phyloP scores from a whole-genome alignment of 805 yeast species.

The Dipodascopsis uninucleata region DNA sequence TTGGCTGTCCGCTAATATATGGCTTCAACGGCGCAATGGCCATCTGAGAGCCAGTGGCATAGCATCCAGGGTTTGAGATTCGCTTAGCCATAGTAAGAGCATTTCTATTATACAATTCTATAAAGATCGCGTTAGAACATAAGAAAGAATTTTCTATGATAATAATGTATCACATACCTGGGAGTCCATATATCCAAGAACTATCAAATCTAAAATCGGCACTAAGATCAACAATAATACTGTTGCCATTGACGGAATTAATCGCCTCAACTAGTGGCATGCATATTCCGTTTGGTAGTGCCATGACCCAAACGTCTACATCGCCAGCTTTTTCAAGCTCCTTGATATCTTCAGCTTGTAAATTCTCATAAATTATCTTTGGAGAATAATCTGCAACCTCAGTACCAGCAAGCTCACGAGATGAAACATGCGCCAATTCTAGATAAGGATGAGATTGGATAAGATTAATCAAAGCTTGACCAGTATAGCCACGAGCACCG shows the following conservation, averaged over 20 bases:
- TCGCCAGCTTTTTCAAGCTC: conserved; percentile 68
- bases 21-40: conserved; percentile 80
- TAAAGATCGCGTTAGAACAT: too few species aligned
- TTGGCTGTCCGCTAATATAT: conserved; percentile 67
- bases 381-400: conserved; percentile 69
- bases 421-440: conserved; percentile 88
- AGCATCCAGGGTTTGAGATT: conserved; percentile 97
- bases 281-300: conserved; percentile 96
- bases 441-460: conserved; percentile 83
- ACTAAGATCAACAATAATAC: conserved; percentile 84
- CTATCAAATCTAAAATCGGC: conserved; percentile 96
- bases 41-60: conserved; percentile 96
- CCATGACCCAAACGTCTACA: conserved; percentile 98
- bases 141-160: neutral
- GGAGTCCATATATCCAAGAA: conserved; percentile 92
- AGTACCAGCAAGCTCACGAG: conserved; percentile 89
- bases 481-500: conserved; percentile 98
- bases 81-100: conserved; percentile 67
- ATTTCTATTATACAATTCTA: conserved; percentile 68
- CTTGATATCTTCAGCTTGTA: conserved; percentile 82
- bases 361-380: conserved; percentile 77
- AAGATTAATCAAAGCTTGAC: conserved; percentile 84
- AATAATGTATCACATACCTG: conserved; percentile 36
- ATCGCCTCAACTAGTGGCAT: conserved; percentile 47
- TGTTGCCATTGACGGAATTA: conserved; percentile 45